Percentiles rank a stretch among this genome's conserved stretches.
These are phyloP conservation scores for Amoebophrya sp. DNA, from an alignment of 169 alveolate genomes.

Conservation along the genomic window DNA sequence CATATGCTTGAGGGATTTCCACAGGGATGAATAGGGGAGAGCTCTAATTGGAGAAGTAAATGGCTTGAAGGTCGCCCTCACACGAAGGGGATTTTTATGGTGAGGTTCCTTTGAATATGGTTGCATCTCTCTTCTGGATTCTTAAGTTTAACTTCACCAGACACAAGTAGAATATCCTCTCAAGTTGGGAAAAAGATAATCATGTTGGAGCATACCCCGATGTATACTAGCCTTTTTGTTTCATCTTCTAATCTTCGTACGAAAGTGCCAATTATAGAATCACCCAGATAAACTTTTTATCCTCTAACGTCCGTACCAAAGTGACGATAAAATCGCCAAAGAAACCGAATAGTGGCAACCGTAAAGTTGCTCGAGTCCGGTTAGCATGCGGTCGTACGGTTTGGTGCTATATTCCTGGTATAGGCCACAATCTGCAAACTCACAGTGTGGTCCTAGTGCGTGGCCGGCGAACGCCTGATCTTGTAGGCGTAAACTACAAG, in stretches of 20 bases:
- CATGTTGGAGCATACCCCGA: too few relatives aligned
- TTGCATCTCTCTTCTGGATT: too few relatives aligned
- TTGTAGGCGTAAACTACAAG: slow-evolving; percentile 60
- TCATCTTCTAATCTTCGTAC: too few relatives aligned
- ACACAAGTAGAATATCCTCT: too few relatives aligned
- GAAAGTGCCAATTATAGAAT: too few relatives aligned
- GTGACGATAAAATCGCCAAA: slow-evolving; percentile 59
- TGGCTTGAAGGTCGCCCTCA: slow-evolving; percentile 72
- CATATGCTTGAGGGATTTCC: too few relatives aligned
- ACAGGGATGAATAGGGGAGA: too few relatives aligned
- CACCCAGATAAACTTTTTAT: too few relatives aligned
- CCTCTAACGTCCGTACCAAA: slow-evolving; percentile 43
- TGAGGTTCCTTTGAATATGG: too few relatives aligned
- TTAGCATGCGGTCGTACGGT: slow-evolving; percentile 56
- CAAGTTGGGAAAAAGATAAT: too few relatives aligned
- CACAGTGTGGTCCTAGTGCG: slow-evolving; percentile 66
- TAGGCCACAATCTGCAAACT: slow-evolving; percentile 65
- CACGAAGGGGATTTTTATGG: slow-evolving; percentile 64
- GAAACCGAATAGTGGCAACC: slow-evolving; percentile 64
- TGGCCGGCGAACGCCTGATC: slow-evolving; percentile 67
- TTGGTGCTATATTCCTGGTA: slow-evolving; percentile 56
- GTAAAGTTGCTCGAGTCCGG: slow-evolving; percentile 65
- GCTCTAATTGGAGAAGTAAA: slow-evolving; percentile 61
- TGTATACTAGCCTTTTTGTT: too few relatives aligned
- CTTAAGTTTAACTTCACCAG: too few relatives aligned